Evolutionary conservation across 192 early-diverging fungal genomes (phyloP), one percentile per base, ranked within the genome.

Genomic region (Coemansia sp.): DNA sequence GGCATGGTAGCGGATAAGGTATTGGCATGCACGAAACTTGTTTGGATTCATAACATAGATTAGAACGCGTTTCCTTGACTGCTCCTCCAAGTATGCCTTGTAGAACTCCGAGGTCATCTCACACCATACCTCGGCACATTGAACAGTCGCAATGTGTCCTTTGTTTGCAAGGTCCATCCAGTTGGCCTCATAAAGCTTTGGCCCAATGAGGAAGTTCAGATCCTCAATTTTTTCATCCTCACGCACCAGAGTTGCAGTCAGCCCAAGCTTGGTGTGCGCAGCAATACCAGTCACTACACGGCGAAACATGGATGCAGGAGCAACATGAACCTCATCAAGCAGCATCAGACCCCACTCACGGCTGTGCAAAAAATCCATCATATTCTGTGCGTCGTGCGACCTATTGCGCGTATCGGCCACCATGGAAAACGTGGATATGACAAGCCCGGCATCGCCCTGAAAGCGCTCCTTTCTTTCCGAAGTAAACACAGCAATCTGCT

Each of bases 51-150:
- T 95, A 0, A 90, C 90, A 75, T 94, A 96, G 15, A 98, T 84
- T 51, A 97, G 76, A 40, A 91, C 91, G 55, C 90, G 83, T 66
- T 95, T 97, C 56, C 94, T 86, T 11, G 92, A 89, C 21, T 78
- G 72, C 72, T 92, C 93, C 12, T 87, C 78, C 18, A 98, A 82
- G 62, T 99, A 99, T 67, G 96, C 95, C 58, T 89, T 81, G 83
- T 95, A 99, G 67, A 99, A 99, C 62, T 96, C 93, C 4, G 92
- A 87, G 2, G 96, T 95, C 97, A 99, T 98, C 18, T 88, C 85
- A 76, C 98, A 99, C 96, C 98, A 98, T 15, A 99, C 95, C 82
- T 99, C 98, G 4, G 95, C 93, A 79, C 97, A 98, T 85, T 95
- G 91, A 43, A 99, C 98, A 41, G 92, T 95, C 3, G 98, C 98